Evolutionary conservation across 495 filamentous ascomycete genomes (phyloP), one percentile per base, ranked within the genome.

Genomic region (Glutinoglossum americanum): DNA sequence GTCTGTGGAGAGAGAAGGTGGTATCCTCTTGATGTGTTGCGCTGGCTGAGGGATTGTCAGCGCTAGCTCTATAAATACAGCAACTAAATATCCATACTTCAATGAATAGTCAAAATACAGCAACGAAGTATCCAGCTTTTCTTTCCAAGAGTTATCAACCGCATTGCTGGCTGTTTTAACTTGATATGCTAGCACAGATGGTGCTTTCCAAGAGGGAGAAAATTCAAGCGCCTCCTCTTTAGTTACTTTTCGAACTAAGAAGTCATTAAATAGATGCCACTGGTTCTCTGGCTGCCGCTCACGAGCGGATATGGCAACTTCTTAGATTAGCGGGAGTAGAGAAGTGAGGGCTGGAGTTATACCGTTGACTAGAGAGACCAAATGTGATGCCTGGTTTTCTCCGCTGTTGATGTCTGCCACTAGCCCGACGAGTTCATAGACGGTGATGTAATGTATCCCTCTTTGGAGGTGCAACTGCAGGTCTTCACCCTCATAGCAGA

Each of bases 191-290:
- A 99, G 64, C 3, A 97, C 81, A 35, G 83, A 84, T 1, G 92
- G 93, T 51, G 82, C 74, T 71, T 96, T 99, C 90, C 93, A 97
- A 7, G 79, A 73, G 25, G 84, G 77, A 37, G 86, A 89, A 64
- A 97, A 97, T 15, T 81, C 79, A 13, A 97, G 71, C 4, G 93
- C 93, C 65, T 97, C 89, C 37, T 84, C 83, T 45, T 74, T 71
- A 15, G 81, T 74, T 19, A 94, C 75, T n/a, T 82, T 78, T 5
- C 84, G 78, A 33, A 99, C 92, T 13, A 93, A 72, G 62, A 99
- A 99, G 68, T 99, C 92, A 57, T 99, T 99, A 69, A 99, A 94
- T 4, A 99, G 66, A 64, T 95, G 85, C 92, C 92, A 99, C 60
- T 80, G 79, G 61, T 72, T 78, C 55, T 79, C 72, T 5, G 74